Evolutionary conservation across 2,329 filamentous ascomycete species (phyloP).

Genomic region (Saccharata proteae): DNA sequence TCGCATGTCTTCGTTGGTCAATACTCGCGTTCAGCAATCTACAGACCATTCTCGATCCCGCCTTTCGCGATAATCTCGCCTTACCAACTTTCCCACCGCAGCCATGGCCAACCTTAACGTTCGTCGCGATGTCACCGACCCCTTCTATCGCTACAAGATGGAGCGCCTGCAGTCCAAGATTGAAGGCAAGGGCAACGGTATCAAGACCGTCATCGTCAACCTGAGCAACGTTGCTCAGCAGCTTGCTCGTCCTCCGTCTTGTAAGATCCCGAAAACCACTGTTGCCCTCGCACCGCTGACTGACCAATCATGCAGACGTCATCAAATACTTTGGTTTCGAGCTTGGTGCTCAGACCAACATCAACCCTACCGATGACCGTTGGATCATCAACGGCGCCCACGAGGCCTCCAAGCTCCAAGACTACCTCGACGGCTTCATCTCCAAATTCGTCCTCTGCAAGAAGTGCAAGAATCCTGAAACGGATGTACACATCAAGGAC

Average conservation of each 20-base stretch:
- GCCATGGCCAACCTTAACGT: constrained; percentile 98
- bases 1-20: constrained; percentile 51
- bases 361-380: constrained; percentile 90
- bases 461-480: constrained; percentile 99
- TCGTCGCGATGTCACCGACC: constrained; percentile 89
- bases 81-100: constrained; percentile 30
- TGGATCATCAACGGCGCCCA: constrained; percentile 99
- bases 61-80: constrained; percentile 12
- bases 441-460: constrained; percentile 98
- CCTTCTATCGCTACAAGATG: constrained; percentile 99
- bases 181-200: constrained; percentile 98
- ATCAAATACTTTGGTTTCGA: constrained; percentile 99
- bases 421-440: constrained; percentile 97
- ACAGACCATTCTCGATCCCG: constrained; percentile 19
- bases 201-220: constrained; percentile 98
- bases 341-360: constrained; percentile 96
- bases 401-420: constrained; percentile 88
- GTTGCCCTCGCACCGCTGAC: constrained; percentile 8
- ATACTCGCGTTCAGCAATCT: constrained; percentile 35
- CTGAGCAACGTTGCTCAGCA: constrained; percentile 86
- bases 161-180: constrained; percentile 97
- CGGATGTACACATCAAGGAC: constrained; percentile 89
- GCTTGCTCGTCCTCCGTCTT: constrained; percentile 80
- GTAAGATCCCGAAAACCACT: constrained; percentile 18
- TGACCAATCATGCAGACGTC: constrained; percentile 42